phyloP scores from a whole-genome alignment of 192 early-diverging fungal genomes.

The Backusella circina region DNA sequence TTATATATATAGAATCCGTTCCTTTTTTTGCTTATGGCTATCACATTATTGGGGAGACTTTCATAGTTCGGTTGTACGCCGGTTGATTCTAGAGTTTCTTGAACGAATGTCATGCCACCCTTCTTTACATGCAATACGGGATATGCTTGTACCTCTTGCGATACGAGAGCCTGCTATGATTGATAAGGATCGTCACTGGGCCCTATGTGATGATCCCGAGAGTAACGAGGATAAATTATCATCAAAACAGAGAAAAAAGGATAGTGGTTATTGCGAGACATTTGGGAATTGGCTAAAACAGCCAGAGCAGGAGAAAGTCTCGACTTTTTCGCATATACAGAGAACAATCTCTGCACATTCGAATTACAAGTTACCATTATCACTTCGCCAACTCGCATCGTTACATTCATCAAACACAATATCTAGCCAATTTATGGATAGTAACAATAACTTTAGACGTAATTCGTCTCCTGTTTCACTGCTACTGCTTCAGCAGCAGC shows the following conservation, averaged over 20 bases:
- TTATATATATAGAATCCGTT: slow-evolving; percentile 23
- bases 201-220: background rate
- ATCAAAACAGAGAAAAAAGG: slow-evolving; percentile 15
- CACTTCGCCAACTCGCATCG: background rate
- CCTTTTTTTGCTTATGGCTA: slow-evolving; percentile 28
- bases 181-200: slow-evolving; percentile 24
- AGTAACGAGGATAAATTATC: background rate
- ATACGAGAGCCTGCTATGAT: slow-evolving; percentile 15
- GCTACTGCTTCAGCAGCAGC: background rate
- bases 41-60: slow-evolving; percentile 38
- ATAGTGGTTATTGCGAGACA: slow-evolving; percentile 17
- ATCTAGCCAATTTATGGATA: background rate
- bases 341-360: background rate
- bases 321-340: background rate
- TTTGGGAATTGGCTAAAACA: background rate
- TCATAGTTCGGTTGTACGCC: slow-evolving; percentile 14
- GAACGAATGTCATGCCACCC: slow-evolving; percentile 14
- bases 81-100: slow-evolving; percentile 15
- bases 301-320: background rate
- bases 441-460: background rate
- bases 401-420: background rate
- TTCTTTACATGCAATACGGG: slow-evolving; percentile 16
- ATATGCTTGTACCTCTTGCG: slow-evolving; percentile 21
- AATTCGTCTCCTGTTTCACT: background rate
- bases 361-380: background rate